phyloP scores from a whole-genome alignment of 2,329 filamentous ascomycete species.

The Fusarium sp. region DNA sequence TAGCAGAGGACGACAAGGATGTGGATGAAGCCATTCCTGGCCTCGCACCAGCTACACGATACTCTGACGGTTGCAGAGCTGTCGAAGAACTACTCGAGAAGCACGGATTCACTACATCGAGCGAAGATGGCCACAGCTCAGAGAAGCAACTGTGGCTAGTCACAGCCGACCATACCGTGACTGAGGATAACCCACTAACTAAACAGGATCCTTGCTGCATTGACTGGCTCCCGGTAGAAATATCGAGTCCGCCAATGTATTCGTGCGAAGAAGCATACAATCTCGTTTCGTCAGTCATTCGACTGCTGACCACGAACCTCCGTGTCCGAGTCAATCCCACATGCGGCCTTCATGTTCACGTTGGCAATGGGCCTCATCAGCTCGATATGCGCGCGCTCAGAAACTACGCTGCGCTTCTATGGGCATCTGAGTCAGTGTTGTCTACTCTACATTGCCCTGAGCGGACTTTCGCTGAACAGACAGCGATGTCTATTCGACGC shows the following conservation, averaged over 20 bases:
- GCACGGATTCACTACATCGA: slow-evolving; percentile 2
- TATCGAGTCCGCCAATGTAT: slow-evolving; percentile 52
- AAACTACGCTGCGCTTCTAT: slow-evolving; percentile 50
- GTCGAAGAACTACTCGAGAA: slow-evolving; percentile 3
- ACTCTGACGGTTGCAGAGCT: background rate
- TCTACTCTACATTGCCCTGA: slow-evolving; percentile 52
- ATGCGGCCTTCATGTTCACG: slow-evolving; percentile 54
- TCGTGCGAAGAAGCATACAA: slow-evolving; percentile 44
- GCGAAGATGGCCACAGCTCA: background rate
- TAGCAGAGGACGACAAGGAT: background rate
- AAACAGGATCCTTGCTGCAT: background rate
- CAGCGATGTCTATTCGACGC: slow-evolving; percentile 27
- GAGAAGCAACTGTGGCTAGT: slow-evolving; percentile 21
- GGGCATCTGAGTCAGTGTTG: slow-evolving; percentile 53
- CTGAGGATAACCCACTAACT: background rate
- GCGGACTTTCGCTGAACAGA: slow-evolving; percentile 33
- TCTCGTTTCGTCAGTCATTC: slow-evolving; percentile 49
- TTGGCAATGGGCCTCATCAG: slow-evolving; percentile 50
- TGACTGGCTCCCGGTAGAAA: slow-evolving; percentile 47
- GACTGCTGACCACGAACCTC: slow-evolving; percentile 48
- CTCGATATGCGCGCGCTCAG: slow-evolving; percentile 47
- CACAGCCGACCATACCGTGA: slow-evolving; percentile 4
- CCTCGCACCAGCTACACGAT: background rate
- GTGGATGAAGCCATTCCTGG: slow-evolving; percentile 11
- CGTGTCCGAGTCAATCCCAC: slow-evolving; percentile 50